Base-by-base conservation (phyloP, 2,329 filamentous ascomycete genomes). In the Escovopsis sp. region DNA sequence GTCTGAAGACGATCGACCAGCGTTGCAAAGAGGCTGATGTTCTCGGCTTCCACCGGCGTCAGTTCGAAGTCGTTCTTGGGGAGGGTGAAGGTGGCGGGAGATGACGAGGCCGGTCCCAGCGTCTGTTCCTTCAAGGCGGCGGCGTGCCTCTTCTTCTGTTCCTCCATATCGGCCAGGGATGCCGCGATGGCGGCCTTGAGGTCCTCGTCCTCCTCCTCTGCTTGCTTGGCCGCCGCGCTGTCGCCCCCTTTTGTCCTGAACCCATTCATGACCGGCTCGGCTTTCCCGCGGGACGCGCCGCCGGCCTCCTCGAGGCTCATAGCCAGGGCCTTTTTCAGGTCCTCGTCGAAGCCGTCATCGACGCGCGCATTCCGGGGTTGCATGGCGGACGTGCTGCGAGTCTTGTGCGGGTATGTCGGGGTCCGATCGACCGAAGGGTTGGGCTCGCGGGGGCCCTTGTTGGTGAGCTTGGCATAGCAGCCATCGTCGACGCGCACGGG, bases 271-370 rank as follows among this genome's bases (percentile, higher is more conserved):
- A 55, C 51, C 2, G 69, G 82, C 13, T 84, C 72, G 11, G 81
- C 75, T 57, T 88, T 93, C 15, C 81, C 84, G 20, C 76, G 74
- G 8, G 74, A 72, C 53, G 84, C 79, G 35, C 73, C 79, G 57
- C 88, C 84, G 33, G 86, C 84, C 51, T 98, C 91, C 54, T 98
- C 91, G 51, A 98, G 64, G 54, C 91, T 98, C 89, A 98, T 95
- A 46, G 94, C 86, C 46, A 98, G 63, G 1, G 91, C 91, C 54
- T 80, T 82, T 60, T 94, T 95, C 46, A 98, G 66, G 57, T 98
- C 91, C 48, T 95, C 88, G 57, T 98, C 91, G 53, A 94, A 96
- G 13, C 80, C 81, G 50, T 93, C 84, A 50, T 95, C 88, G 3
- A 93, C 79, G 40, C 88, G 78, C 13, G 87, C 87, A 53, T 81